A percentile compares a stretch with the other conserved stretches of the same genome.
phyloP scores from a whole-genome alignment of 768 basidiomycete genomes.

The Russula compacta region DNA sequence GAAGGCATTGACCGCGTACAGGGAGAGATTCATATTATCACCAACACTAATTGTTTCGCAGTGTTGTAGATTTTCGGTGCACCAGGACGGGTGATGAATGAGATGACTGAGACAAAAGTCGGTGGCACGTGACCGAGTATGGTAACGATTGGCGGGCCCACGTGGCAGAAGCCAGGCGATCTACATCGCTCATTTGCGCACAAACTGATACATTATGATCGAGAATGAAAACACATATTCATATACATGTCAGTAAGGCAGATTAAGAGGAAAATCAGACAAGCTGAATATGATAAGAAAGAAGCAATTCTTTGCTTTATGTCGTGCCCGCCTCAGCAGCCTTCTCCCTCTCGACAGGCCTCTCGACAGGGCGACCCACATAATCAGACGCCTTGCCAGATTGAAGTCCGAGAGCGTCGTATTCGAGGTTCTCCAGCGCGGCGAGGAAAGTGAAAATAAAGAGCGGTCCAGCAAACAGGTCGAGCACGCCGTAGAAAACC shows the following conservation, averaged over 20 bases:
- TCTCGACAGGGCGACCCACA: background rate
- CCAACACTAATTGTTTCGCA: background rate
- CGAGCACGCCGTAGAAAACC: slow-evolving; percentile 46
- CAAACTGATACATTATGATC: background rate
- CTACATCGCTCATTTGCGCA: background rate
- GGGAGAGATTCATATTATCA: slow-evolving; percentile 58
- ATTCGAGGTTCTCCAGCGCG: slow-evolving; percentile 26
- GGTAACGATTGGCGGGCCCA: too few species aligned
- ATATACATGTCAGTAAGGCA: background rate
- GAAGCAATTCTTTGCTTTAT: background rate
- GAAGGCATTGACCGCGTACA: slow-evolving; percentile 83
- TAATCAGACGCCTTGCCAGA: slow-evolving; percentile 23
- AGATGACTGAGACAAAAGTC: background rate
- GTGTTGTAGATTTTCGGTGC: too few species aligned
- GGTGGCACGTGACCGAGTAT: background rate
- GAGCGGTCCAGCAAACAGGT: slow-evolving; percentile 33
- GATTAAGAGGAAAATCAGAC: background rate
- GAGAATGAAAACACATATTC: background rate
- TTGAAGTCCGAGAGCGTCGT: slow-evolving; percentile 24
- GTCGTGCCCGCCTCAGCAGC: background rate
- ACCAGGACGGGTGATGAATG: background rate
- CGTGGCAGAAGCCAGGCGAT: background rate
- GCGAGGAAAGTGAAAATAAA: slow-evolving; percentile 25
- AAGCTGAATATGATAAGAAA: background rate
- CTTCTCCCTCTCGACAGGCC: background rate